These are phyloP conservation scores for Margaritispora aquatica DNA, from an alignment of 495 filamentous ascomycete species.

Conservation along the genomic window DNA sequence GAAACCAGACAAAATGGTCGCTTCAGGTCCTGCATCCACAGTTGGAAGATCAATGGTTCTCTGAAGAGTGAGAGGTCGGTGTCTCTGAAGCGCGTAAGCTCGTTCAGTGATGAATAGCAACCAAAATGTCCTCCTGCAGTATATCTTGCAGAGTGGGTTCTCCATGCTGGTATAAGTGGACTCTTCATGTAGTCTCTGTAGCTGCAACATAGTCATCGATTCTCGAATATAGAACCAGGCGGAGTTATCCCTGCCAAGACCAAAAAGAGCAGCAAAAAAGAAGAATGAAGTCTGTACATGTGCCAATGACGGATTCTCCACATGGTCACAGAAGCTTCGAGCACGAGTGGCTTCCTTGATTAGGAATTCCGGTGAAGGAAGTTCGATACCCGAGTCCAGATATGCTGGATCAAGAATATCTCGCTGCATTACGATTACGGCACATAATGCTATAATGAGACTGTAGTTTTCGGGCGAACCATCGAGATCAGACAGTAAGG, in stretches of 20 bases:
- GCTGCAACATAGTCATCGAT: constrained; percentile 16
- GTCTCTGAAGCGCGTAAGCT: constrained; percentile 18
- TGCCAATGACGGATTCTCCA: constrained; percentile 6
- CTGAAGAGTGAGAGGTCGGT: constrained; percentile 14
- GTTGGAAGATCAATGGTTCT: constrained; percentile 15
- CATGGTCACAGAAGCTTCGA: constrained; percentile 1
- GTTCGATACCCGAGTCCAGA: background rate
- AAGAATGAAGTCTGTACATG: constrained; percentile 31
- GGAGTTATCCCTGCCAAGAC: constrained; percentile 8
- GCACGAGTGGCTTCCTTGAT: constrained; percentile 6
- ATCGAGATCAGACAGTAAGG: background rate
- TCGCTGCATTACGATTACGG: constrained; percentile 2
- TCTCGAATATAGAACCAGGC: constrained; percentile 24
- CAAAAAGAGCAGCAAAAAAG: constrained; percentile 19
- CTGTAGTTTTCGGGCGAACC: constrained; percentile 6
- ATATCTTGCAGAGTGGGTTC: background rate
- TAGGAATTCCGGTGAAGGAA: constrained; percentile 4
- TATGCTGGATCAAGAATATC: background rate
- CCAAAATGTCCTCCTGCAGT: constrained; percentile 18
- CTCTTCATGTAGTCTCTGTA: constrained; percentile 15
- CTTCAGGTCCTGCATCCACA: constrained; percentile 4
- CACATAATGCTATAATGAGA: constrained; percentile 13
- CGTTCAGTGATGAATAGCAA: constrained; percentile 21
- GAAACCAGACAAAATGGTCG: constrained; percentile 10
- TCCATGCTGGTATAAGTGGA: constrained; percentile 5